A percentile compares a stretch with the other conserved stretches of the same genome.
Conservation (phyloP, 257 asterid genomes). For the Salvia miltiorrhiza region DNA sequence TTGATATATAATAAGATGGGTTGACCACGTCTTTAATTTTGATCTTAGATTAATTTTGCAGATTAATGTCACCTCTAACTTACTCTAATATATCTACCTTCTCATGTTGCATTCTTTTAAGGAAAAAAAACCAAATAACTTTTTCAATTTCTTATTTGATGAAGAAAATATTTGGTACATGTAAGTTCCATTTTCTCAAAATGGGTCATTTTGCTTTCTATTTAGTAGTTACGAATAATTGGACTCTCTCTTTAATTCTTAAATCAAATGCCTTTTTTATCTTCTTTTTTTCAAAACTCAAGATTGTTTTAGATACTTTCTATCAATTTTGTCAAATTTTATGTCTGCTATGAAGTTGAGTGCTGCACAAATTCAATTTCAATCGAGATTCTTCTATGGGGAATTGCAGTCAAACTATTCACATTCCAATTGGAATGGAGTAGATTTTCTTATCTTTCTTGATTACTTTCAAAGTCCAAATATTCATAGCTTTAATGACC, state of each 20-base stretch:
- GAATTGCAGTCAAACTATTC: constrained; percentile 10
- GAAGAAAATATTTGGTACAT: neutral
- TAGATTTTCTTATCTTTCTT: neutral
- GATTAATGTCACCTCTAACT: neutral
- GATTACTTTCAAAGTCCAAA: neutral
- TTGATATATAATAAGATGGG: too few species aligned
- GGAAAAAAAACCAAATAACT: too few species aligned
- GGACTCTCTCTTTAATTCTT: neutral
- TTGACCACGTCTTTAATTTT: too few species aligned
- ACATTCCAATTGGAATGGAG: constrained; percentile 1
- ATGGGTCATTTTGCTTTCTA: neutral
- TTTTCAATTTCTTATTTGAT: neutral
- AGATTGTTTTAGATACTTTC: neutral
- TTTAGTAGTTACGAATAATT: neutral
- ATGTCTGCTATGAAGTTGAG: neutral
- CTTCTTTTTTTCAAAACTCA: neutral
- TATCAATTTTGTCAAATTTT: constrained; percentile 7
- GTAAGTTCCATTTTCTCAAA: neutral
- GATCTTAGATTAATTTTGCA: neutral
- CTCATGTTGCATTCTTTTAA: too few species aligned
- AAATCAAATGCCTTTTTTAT: neutral
- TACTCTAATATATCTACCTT: neutral
- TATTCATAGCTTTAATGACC: neutral
- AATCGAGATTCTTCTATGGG: neutral
- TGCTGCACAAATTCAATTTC: neutral